Conservation (phyloP, 2,329 filamentous ascomycete genomes). For the Verticillium isaacii region DNA sequence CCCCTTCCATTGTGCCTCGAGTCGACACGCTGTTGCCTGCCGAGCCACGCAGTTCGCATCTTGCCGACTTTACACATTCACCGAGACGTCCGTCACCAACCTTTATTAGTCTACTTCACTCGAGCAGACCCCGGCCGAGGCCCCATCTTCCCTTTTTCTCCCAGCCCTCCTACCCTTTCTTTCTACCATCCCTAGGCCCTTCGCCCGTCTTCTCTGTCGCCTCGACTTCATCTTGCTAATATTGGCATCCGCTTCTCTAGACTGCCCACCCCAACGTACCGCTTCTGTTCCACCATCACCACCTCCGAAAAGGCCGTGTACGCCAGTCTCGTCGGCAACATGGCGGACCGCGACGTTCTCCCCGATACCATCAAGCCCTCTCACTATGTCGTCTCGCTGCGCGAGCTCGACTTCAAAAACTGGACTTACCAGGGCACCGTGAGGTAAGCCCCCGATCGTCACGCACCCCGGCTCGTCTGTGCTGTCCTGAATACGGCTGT, state of each 20-base stretch:
- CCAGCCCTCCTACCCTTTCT: not conserved
- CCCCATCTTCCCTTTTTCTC: not conserved
- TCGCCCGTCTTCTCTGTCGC: not conserved
- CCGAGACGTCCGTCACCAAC: not conserved
- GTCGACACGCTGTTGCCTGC: not conserved
- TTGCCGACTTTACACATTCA: not conserved
- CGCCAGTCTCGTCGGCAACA: slow-evolving; percentile 22
- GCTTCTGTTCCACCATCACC: slow-evolving; percentile 17
- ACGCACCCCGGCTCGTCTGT: not conserved
- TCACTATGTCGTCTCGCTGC: slow-evolving; percentile 82
- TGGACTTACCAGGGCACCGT: slow-evolving; percentile 83
- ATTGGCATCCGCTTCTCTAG: not conserved
- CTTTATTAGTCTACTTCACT: not conserved
- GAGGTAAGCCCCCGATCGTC: slow-evolving; percentile 30
- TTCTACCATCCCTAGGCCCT: not conserved
- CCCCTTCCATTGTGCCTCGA: not conserved
- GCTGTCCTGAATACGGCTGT: not conserved
- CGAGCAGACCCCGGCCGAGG: not conserved
- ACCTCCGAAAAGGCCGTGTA: slow-evolving; percentile 17
- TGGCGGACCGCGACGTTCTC: slow-evolving; percentile 59
- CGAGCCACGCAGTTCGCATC: not conserved
- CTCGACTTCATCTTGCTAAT: slow-evolving; percentile 3
- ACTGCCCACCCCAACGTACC: slow-evolving; percentile 2
- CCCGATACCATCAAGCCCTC: slow-evolving; percentile 67
- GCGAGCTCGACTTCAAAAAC: slow-evolving; percentile 69